Percentiles rank a stretch among this genome's conserved stretches.
phyloP scores from a whole-genome alignment of 2,329 filamentous ascomycete genomes.

The Fusarium stilboides region DNA sequence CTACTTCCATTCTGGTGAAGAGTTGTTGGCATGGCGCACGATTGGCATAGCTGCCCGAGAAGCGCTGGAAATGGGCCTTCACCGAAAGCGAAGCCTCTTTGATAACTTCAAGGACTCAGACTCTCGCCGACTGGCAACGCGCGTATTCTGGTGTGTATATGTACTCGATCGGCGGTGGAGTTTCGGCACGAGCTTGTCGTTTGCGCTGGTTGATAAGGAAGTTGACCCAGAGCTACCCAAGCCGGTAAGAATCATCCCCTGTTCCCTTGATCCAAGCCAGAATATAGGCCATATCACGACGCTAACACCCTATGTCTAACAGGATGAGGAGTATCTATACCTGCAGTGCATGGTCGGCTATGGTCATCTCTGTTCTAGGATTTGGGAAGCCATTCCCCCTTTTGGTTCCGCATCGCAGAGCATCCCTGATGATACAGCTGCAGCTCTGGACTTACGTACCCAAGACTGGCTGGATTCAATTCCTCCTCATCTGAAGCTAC shows the following conservation, averaged over 20 bases:
- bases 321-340: constrained; percentile 57
- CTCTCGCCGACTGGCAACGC: constrained; percentile 52
- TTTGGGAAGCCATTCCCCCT: constrained; percentile 62
- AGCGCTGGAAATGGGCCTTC: constrained; percentile 64
- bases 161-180: constrained; percentile 67
- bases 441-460: constrained; percentile 59
- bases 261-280: too few relatives aligned
- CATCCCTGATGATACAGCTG: constrained; percentile 58
- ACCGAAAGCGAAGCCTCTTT: constrained; percentile 61
- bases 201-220: constrained; percentile 64
- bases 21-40: constrained; percentile 64
- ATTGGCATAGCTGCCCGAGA: constrained; percentile 64
- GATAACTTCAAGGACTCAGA: constrained; percentile 56
- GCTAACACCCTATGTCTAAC: background rate
- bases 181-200: constrained; percentile 66
- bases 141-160: constrained; percentile 67
- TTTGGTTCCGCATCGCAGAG: constrained; percentile 54
- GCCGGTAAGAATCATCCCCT: constrained; percentile 50
- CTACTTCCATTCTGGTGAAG: constrained; percentile 64
- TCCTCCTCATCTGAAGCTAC: constrained; percentile 57
- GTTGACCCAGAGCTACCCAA: constrained; percentile 65
- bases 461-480: constrained; percentile 64
- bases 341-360: constrained; percentile 65
- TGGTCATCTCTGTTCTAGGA: constrained; percentile 61
- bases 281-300: too few relatives aligned